A percentile compares a stretch with the other conserved stretches of the same genome.
These are phyloP conservation scores for thale cress (Arabidopsis thaliana) DNA, from an alignment of 345 rosid genomes.

Conservation along the genomic window DNA sequence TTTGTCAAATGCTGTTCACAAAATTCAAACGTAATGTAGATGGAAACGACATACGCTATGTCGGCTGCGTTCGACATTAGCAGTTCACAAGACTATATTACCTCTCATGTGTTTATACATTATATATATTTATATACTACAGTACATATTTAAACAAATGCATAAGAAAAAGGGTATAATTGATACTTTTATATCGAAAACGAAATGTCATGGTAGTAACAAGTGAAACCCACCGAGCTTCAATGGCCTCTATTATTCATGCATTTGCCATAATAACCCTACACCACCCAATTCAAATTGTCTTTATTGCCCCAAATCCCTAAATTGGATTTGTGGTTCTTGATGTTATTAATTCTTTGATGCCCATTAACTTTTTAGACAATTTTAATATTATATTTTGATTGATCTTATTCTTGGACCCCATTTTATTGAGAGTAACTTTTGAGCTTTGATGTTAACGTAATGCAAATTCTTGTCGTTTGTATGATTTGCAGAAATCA, in stretches of 20 bases:
- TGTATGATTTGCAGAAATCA: constrained; percentile 10
- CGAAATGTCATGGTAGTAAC: constrained; percentile 6
- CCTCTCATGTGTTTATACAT: no score
- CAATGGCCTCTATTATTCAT: constrained; percentile 10
- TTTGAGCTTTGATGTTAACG: constrained; percentile 1
- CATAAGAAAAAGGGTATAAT: not conserved
- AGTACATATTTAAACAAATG: not conserved
- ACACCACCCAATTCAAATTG: not conserved
- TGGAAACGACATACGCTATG: not conserved
- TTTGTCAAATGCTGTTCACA: constrained; percentile 7
- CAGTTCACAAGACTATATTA: not conserved
- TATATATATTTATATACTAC: no score
- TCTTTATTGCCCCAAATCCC: not conserved
- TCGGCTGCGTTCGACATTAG: not conserved
- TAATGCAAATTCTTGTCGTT: constrained; percentile 16
- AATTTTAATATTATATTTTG: constrained; percentile 17
- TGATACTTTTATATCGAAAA: not conserved
- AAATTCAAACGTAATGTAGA: not conserved
- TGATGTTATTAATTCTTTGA: constrained; percentile 10
- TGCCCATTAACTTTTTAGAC: constrained; percentile 9
- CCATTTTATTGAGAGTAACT: constrained; percentile 15
- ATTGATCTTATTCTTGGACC: constrained; percentile 29
- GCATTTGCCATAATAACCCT: not conserved
- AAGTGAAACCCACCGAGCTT: constrained; percentile 16
- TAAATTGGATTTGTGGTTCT: not conserved